phyloP scores from a whole-genome alignment of 306 rosid genomes.

The Malus fusca region DNA sequence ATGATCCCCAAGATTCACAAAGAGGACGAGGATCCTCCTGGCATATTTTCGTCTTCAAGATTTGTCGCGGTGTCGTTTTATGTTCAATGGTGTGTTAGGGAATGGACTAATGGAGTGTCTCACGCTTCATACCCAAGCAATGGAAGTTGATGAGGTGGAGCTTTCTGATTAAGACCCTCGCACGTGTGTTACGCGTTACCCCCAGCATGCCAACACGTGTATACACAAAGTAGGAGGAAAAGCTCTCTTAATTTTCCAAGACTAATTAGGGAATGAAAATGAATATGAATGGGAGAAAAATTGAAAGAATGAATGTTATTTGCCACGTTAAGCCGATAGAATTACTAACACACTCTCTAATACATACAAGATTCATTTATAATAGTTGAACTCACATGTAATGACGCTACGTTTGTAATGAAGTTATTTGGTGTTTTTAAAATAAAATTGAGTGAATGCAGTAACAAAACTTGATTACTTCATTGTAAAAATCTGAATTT shows the following conservation, averaged over 20 bases:
- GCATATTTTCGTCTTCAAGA: not conserved
- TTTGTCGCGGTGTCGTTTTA: not conserved
- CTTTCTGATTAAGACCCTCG: slow-evolving; percentile 42
- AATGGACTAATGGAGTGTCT: slow-evolving; percentile 15
- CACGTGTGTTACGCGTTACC: slow-evolving; percentile 36
- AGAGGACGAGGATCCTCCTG: too few relatives aligned
- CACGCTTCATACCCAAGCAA: slow-evolving; percentile 59
- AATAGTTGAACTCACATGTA: not conserved
- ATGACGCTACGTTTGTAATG: accelerated
- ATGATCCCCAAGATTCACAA: too few relatives aligned
- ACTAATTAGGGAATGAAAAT: not conserved
- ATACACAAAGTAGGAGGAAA: not conserved
- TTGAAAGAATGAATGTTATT: too few relatives aligned
- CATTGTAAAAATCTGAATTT: too few relatives aligned
- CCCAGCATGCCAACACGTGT: slow-evolving; percentile 25
- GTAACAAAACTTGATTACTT: too few relatives aligned
- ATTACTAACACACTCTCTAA: too few relatives aligned
- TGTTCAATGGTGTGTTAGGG: not conserved
- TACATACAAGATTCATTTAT: too few relatives aligned
- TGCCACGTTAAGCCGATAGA: too few relatives aligned
- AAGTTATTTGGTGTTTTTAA: not conserved
- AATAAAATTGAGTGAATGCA: too few relatives aligned
- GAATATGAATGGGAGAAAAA: not conserved
- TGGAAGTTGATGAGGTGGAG: slow-evolving; percentile 35
- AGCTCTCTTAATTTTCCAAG: not conserved